A percentile compares a stretch with the other conserved stretches of the same genome.
These are phyloP conservation scores for sweet orange (Citrus sinensis) DNA, from an alignment of 345 rosid species.

Conservation along the genomic window DVS_A1.0 CM039161.1:1328501-1329000, in stretches of 20 bases:
- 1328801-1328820: background rate
- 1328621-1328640: no score
- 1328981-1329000: no score
- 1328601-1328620: background rate
- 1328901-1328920: background rate
- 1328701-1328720: no score
- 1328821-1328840: background rate
- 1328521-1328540: background rate
- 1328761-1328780: background rate
- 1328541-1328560: background rate
- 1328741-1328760: background rate
- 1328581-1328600: background rate
- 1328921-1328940: no score
- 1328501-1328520: background rate
- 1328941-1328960: no score
- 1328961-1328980: no score
- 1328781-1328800: background rate
- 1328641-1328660: no score
- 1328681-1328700: no score
- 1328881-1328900: background rate
- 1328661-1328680: no score
- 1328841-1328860: constrained; percentile 1
- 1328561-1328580: background rate
- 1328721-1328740: no score
- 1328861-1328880: background rate